Evolutionary conservation across 768 basidiomycete genomes (phyloP).

Genomic region (Erythrobasidium yunnanense): DNA sequence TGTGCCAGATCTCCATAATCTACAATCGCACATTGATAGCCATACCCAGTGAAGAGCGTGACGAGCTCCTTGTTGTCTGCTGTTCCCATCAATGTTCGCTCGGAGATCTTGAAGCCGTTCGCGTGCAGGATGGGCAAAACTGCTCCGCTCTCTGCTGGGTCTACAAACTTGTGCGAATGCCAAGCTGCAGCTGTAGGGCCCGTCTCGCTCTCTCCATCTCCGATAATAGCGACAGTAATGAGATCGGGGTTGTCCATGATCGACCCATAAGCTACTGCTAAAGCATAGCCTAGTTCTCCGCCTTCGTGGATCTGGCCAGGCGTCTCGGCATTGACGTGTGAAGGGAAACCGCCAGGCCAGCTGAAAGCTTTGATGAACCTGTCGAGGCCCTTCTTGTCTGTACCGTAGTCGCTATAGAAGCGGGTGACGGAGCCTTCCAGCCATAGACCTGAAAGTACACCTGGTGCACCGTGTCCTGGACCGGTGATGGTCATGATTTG

Average conservation of each 20-base stretch:
- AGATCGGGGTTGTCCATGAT: constrained; percentile 85
- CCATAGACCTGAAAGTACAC: constrained; percentile 73
- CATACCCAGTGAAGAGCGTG: constrained; percentile 56
- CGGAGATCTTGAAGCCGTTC: constrained; percentile 73
- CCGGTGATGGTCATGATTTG: constrained; percentile 22
- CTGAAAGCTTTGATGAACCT: constrained; percentile 66
- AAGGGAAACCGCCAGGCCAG: constrained; percentile 65
- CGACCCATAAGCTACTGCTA: constrained; percentile 68
- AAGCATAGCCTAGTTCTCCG: constrained; percentile 65
- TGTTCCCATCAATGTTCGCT: constrained; percentile 75
- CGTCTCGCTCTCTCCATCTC: constrained; percentile 34
- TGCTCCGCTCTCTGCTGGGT: constrained; percentile 78
- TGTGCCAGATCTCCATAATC: constrained; percentile 44
- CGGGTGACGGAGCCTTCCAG: constrained; percentile 59
- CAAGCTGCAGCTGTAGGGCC: constrained; percentile 42
- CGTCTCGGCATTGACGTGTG: constrained; percentile 58
- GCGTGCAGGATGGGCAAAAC: constrained; percentile 78
- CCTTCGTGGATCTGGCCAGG: constrained; percentile 88
- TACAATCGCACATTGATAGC: constrained; percentile 79
- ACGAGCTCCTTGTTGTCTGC: constrained; percentile 80
- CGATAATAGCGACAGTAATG: constrained; percentile 57
- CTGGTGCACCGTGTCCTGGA: constrained; percentile 70
- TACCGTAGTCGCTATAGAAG: constrained; percentile 46
- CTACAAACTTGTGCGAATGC: constrained; percentile 69
- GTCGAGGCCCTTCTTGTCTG: constrained; percentile 47